phyloP scores from a whole-genome alignment of 2,329 filamentous ascomycete genomes.

The Tolypocladium tropicale region DNA sequence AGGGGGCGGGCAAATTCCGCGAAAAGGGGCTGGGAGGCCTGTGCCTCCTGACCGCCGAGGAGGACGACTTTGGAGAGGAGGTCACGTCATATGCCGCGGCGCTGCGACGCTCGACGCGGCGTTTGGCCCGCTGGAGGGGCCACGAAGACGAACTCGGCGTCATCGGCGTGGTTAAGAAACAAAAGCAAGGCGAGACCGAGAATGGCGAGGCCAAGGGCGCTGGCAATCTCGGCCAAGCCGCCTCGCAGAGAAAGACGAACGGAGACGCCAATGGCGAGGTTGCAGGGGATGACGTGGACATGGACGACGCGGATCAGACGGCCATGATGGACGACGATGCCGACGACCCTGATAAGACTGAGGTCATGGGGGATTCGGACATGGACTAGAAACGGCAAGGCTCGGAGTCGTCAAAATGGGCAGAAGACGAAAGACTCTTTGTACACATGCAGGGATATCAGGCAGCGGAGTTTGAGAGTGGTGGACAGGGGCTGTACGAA shows the following conservation, averaged over 20 bases:
- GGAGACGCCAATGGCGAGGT: slow-evolving; percentile 31
- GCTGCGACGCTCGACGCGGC: slow-evolving; percentile 50
- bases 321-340: slow-evolving; percentile 29
- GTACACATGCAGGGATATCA: neutral
- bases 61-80: slow-evolving; percentile 71
- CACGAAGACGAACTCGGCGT: slow-evolving; percentile 34
- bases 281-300: slow-evolving; percentile 42
- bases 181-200: slow-evolving; percentile 17
- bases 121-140: slow-evolving; percentile 60
- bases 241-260: slow-evolving; percentile 11
- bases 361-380: slow-evolving; percentile 25
- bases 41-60: slow-evolving; percentile 48
- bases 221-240: slow-evolving; percentile 11
- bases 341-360: slow-evolving; percentile 30
- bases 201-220: slow-evolving; percentile 19
- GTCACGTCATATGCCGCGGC: slow-evolving; percentile 55
- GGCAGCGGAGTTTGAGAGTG: neutral
- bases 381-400: slow-evolving; percentile 12
- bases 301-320: slow-evolving; percentile 35
- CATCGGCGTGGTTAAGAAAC: slow-evolving; percentile 34
- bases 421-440: neutral
- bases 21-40: slow-evolving; percentile 54
- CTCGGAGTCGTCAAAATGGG: neutral
- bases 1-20: slow-evolving; percentile 30
- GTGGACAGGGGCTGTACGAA: neutral